Percentiles rank a stretch among this genome's conserved stretches.
Evolutionary conservation across 441 rosid species (phyloP).

Genomic region (Manihot esculenta): DNA sequence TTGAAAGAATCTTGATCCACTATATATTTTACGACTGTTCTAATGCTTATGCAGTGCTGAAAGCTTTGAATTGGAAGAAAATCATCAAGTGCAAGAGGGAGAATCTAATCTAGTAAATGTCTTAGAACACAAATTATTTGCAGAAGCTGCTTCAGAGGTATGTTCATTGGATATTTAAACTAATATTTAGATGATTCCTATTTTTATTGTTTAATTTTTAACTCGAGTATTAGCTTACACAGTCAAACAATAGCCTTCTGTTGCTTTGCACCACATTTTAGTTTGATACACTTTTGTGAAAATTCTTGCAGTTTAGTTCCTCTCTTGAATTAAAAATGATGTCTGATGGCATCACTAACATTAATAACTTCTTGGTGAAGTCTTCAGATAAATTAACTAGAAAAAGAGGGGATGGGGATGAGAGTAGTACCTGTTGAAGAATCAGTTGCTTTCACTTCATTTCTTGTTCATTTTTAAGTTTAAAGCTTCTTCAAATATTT

Average conservation of each 20-base stretch:
- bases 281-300: background rate
- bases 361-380: background rate
- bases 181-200: background rate
- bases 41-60: conserved; percentile 22
- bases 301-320: background rate
- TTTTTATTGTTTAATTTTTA: background rate
- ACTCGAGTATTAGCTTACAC: background rate
- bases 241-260: background rate
- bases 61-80: conserved; percentile 11
- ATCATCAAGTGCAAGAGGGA: conserved; percentile 16
- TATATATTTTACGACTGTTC: background rate
- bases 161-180: background rate
- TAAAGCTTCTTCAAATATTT: conserved; percentile 10
- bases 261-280: background rate
- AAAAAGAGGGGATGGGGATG: background rate
- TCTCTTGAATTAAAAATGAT: background rate
- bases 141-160: conserved; percentile 30
- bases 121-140: conserved; percentile 26
- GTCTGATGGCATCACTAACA: background rate
- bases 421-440: background rate
- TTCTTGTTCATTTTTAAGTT: too few species aligned
- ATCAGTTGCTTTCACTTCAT: conserved; percentile 4
- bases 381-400: too few species aligned
- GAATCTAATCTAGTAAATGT: conserved; percentile 14
- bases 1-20: background rate